Evolutionary conservation across 805 yeast species (phyloP), one percentile per base, ranked within the genome.

Genomic region (Ogataea paradorogensis): DNA sequence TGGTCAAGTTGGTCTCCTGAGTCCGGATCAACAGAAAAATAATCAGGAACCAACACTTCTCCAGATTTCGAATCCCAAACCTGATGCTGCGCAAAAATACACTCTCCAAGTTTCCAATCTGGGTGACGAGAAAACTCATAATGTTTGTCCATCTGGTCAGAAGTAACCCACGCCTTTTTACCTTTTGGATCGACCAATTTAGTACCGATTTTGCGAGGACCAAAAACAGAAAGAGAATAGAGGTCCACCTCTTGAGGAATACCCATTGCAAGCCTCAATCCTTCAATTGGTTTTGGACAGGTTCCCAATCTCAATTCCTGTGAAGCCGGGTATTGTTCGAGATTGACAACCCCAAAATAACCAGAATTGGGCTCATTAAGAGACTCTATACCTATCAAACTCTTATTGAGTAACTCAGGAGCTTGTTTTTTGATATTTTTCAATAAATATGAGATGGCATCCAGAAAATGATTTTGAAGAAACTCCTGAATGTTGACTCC

Each of bases 311-410:
- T 74, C 34, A 91, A 70, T 40, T 81, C 81, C 53, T 84, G 86
- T 4, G 65, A 66, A 5, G 71, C 65, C 0, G 93, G 90, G 15
- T 81, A 56, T 1, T 50, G 51, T 8, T 67, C 67, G 22, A 90
- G 61, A 55, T 85, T 71, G 3, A 64, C 62, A 34, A 72, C 71
- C 0, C 93, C 95, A 29, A 83, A 70, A 37, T 80, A 72, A 0
- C 97, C 97, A 36, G 69, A 58, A 51, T 78, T 83, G 6, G 96
- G 96, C 59, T 90, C 97, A 58, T 90, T 90, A 65, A 90, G 59
- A 35, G 84, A 73, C 62, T 90, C 97, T 41, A 86, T 69, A 2
- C 95, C 97, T n/a, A 84, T 46, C 2, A 86, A 61, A n/a, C 73
- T 71, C 16, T 51, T 48, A 21, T 68, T 66, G 35, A 74, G 64